These are phyloP conservation scores for Tetrapisispora taiwanensis DNA, from an alignment of 805 yeast genomes.

Conservation along the genomic window DNA sequence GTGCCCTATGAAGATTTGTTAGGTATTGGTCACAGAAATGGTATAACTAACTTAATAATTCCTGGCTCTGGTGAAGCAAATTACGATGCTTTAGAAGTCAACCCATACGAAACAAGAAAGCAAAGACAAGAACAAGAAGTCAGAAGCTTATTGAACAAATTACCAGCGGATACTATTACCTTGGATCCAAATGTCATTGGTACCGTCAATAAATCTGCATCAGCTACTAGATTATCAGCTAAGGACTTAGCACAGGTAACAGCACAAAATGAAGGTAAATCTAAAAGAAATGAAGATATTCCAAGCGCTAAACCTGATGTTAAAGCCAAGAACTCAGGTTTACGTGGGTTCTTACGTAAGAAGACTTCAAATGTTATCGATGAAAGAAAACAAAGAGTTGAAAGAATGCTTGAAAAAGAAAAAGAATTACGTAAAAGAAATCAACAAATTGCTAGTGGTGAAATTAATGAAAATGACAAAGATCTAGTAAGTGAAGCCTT, in stretches of 20 bases:
- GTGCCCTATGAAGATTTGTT: conserved; percentile 96
- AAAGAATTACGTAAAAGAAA: conserved; percentile 55
- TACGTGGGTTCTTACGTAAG: conserved; percentile 73
- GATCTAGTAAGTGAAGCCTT: conserved; percentile 34
- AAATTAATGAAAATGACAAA: conserved; percentile 42
- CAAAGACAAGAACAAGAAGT: conserved; percentile 94
- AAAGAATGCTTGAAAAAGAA: conserved; percentile 64
- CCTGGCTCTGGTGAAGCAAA: conserved; percentile 99
- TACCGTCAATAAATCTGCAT: conserved; percentile 62
- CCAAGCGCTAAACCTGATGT: conserved; percentile 56
- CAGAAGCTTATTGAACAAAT: conserved; percentile 70
- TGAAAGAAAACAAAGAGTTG: conserved; percentile 69
- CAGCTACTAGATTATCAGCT: conserved; percentile 52
- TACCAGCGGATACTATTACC: conserved; percentile 85
- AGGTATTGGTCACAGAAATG: conserved; percentile 73
- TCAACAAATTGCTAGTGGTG: conserved; percentile 37
- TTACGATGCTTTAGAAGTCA: conserved; percentile 83
- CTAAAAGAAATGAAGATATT: conserved; percentile 38
- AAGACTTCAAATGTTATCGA: conserved; percentile 78
- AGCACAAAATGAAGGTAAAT: conserved; percentile 24
- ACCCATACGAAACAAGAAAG: conserved; percentile 84
- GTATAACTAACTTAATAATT: conserved; percentile 74
- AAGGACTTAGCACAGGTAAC: conserved; percentile 41
- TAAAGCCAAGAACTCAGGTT: conserved; percentile 71
- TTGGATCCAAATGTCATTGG: conserved; percentile 86